Evolutionary conservation across 208 protist genomes (phyloP).

Genomic region (Balamuthia mandrillaris): DNA sequence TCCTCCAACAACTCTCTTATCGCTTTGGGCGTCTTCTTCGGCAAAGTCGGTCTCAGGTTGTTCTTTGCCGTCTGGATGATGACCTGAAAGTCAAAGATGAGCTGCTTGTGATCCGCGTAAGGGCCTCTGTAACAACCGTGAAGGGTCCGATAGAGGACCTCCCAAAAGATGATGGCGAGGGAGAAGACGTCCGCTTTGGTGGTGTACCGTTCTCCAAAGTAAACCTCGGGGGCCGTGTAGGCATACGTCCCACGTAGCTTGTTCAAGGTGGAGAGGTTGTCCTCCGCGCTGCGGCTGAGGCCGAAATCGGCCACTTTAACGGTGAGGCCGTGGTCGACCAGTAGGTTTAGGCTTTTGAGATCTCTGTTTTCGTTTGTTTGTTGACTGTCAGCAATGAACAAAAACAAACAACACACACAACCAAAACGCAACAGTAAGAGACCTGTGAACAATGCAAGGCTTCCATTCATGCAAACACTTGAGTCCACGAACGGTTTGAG

Average conservation of each 20-base stretch:
- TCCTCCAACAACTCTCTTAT: too few relatives aligned
- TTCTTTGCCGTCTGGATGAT: background rate
- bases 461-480: constrained; percentile 53
- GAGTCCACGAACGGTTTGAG: constrained; percentile 44
- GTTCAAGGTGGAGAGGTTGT: constrained; percentile 13
- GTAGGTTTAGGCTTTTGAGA: constrained; percentile 53
- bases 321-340: constrained; percentile 32
- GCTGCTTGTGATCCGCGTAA: background rate
- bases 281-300: background rate
- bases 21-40: too few relatives aligned
- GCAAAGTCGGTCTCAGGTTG: background rate
- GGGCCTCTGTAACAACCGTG: background rate
- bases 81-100: background rate
- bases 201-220: too few relatives aligned
- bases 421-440: too few relatives aligned
- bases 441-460: constrained; percentile 57
- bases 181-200: constrained; percentile 1
- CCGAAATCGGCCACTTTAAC: constrained; percentile 6
- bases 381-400: too few relatives aligned
- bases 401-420: too few relatives aligned
- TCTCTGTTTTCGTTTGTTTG: too few relatives aligned
- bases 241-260: constrained; percentile 7
- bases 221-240: background rate
- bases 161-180: constrained; percentile 1
- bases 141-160: background rate